A percentile compares a stretch with the other conserved stretches of the same genome.
phyloP scores from a whole-genome alignment of 495 filamentous ascomycete genomes.

The Aspergillus ellipticus region DNA sequence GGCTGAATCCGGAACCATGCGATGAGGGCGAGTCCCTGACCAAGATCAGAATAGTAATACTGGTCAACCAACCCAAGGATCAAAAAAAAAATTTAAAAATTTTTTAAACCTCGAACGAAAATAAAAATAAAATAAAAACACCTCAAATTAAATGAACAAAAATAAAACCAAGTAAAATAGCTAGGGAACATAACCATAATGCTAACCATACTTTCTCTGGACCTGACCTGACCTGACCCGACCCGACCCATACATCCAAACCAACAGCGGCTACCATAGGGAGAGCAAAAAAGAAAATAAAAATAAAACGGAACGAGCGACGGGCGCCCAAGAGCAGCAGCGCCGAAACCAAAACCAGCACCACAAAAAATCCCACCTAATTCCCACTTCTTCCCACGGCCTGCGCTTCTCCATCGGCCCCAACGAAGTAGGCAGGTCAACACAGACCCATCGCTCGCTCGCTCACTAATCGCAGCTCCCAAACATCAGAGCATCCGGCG shows the following conservation, averaged over 20 bases:
- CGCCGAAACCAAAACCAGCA: background rate
- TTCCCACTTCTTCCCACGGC: background rate
- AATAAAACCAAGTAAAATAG: conserved; percentile 5
- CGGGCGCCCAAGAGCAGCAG: background rate
- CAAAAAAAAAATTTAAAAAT: conserved; percentile 1
- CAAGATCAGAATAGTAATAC: background rate
- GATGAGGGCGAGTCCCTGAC: background rate
- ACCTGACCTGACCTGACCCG: no score
- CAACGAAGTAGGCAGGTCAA: conserved; percentile 2
- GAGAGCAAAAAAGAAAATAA: background rate
- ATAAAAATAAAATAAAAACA: conserved; percentile 4
- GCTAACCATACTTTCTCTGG: background rate
- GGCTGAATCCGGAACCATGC: background rate
- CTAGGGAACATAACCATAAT: background rate
- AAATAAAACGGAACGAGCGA: background rate
- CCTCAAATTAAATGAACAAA: background rate
- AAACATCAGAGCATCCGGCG: conserved; percentile 22
- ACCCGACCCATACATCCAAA: background rate
- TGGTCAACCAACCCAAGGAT: background rate
- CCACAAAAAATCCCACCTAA: background rate
- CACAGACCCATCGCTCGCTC: conserved; percentile 5
- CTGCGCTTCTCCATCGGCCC: background rate
- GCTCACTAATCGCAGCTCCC: conserved; percentile 5
- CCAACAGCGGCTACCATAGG: conserved; percentile 1
- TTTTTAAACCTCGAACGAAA: no score